Evolutionary conservation across 257 asterid species (phyloP).

Genomic region (Przewalskia tangutica): DNA sequence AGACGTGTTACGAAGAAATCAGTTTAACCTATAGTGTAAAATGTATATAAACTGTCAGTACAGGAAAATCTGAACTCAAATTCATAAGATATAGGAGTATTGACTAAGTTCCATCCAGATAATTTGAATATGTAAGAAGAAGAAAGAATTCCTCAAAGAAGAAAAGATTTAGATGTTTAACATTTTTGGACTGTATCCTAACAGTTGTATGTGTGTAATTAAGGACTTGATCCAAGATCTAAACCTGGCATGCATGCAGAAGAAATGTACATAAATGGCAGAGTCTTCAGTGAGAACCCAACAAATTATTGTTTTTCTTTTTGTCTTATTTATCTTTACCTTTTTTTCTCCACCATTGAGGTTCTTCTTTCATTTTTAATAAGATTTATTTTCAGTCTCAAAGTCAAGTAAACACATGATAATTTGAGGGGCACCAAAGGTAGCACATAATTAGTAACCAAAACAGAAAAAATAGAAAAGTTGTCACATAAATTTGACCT

Average conservation of each 20-base stretch:
- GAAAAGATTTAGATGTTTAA: too few relatives aligned
- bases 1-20: too few relatives aligned
- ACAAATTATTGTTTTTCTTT: background rate
- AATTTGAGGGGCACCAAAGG: background rate
- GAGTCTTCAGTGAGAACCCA: background rate
- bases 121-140: background rate
- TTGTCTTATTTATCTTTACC: background rate
- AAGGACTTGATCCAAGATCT: slow-evolving; percentile 1
- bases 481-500: background rate
- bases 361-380: background rate
- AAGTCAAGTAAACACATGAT: background rate
- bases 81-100: background rate
- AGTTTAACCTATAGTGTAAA: too few relatives aligned
- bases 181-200: background rate
- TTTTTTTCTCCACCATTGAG: background rate
- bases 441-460: background rate
- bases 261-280: background rate
- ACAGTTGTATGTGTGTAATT: background rate
- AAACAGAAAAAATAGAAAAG: background rate
- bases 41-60: too few relatives aligned
- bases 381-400: background rate
- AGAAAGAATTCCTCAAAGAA: background rate
- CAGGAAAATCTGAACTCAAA: background rate
- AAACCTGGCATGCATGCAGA: background rate
- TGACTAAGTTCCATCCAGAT: background rate